Percentiles rank a stretch among this genome's conserved stretches.
Evolutionary conservation across 106 monocot species (phyloP).

Genomic region (Agapanthus africanus): DNA sequence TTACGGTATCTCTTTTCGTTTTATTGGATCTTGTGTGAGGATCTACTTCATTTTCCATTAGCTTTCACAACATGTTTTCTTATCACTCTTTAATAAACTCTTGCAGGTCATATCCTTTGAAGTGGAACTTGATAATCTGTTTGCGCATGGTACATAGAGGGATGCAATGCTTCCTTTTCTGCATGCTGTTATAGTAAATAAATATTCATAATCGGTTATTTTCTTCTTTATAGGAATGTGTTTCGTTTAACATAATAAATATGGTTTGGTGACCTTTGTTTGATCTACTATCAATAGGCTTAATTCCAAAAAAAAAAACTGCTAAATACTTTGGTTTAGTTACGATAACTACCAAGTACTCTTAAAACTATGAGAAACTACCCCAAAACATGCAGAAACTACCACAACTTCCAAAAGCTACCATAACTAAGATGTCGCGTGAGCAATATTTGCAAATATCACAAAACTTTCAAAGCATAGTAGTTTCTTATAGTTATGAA

Average conservation of each 20-base stretch:
- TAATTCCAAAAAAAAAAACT: too few relatives aligned
- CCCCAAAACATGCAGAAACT: too few relatives aligned
- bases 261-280: too few relatives aligned
- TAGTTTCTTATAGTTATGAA: too few relatives aligned
- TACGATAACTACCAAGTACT: too few relatives aligned
- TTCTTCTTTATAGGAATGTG: not conserved
- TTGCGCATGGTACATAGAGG: not conserved
- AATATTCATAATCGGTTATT: not conserved
- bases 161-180: not conserved
- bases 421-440: too few relatives aligned
- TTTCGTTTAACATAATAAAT: too few relatives aligned
- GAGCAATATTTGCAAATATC: not conserved
- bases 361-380: too few relatives aligned
- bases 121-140: not conserved
- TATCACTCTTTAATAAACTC: not conserved
- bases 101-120: conserved; percentile 18
- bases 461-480: not conserved
- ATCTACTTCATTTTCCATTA: not conserved
- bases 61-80: not conserved
- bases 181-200: too few relatives aligned
- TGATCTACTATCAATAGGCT: too few relatives aligned
- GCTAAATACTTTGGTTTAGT: too few relatives aligned
- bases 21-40: not conserved
- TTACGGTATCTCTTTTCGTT: not conserved
- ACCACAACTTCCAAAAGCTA: too few relatives aligned